A percentile compares a stretch with the other conserved stretches of the same genome.
Evolutionary conservation across 2,329 filamentous ascomycete genomes (phyloP).

Genomic region (Calycina marina): DNA sequence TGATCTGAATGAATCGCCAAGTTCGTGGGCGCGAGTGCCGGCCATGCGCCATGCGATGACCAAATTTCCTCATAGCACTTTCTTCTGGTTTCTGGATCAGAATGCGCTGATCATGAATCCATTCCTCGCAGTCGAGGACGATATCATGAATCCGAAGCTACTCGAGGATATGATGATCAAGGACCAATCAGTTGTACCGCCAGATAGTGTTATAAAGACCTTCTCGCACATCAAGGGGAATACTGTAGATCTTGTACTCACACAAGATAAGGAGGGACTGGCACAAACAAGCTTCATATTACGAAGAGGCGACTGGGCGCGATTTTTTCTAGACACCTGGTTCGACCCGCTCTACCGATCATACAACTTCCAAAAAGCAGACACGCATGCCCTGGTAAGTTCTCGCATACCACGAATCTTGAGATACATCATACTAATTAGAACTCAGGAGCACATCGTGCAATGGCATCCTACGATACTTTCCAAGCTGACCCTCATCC

Average conservation of each 20-base stretch:
- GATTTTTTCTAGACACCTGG: slow-evolving; percentile 89
- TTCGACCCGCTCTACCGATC: slow-evolving; percentile 85
- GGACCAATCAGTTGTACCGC: slow-evolving; percentile 77
- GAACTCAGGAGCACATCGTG: slow-evolving; percentile 62
- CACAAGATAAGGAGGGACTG: slow-evolving; percentile 72
- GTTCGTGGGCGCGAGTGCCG: slow-evolving; percentile 65
- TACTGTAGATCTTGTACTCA: slow-evolving; percentile 67
- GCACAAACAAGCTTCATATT: slow-evolving; percentile 66
- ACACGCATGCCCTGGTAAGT: slow-evolving; percentile 75
- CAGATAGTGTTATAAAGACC: slow-evolving; percentile 93
- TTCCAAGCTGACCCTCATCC: slow-evolving; percentile 77
- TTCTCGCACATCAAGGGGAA: slow-evolving; percentile 67
- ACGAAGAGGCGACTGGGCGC: slow-evolving; percentile 75
- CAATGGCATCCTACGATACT: slow-evolving; percentile 97
- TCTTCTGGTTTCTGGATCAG: slow-evolving; percentile 77
- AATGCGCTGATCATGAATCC: slow-evolving; percentile 84
- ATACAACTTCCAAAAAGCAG: slow-evolving; percentile 94
- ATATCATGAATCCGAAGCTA: slow-evolving; percentile 50
- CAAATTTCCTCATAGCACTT: slow-evolving; percentile 59
- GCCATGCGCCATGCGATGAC: slow-evolving; percentile 82
- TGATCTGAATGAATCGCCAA: slow-evolving; percentile 43
- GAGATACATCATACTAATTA: not conserved
- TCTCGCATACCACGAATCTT: not conserved
- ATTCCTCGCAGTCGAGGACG: slow-evolving; percentile 48
- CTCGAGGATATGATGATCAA: slow-evolving; percentile 72